Evolutionary conservation across 805 yeast genomes (phyloP).

Genomic region (Yueomyces sinensis): DNA sequence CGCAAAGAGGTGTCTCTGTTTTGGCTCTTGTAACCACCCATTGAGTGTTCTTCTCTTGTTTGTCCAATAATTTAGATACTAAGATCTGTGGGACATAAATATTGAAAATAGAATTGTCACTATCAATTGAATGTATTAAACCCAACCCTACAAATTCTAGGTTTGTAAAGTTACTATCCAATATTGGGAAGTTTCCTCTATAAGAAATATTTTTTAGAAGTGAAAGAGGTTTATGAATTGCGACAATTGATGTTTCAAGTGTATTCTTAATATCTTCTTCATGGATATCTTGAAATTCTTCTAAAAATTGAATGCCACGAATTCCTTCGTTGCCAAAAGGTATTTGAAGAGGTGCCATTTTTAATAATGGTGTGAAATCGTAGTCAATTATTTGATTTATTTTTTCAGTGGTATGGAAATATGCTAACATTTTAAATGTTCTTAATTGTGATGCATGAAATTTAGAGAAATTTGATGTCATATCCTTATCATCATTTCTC

Average conservation of each 20-base stretch:
- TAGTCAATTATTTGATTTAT: conserved; percentile 9
- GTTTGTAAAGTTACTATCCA: conserved; percentile 3
- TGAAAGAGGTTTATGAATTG: conserved; percentile 9
- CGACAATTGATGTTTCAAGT: conserved; percentile 26
- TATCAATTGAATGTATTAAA: conserved; percentile 54
- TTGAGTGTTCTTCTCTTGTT: conserved; percentile 1
- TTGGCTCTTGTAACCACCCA: conserved; percentile 46
- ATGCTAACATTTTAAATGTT: conserved; percentile 34
- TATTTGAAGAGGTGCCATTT: conserved; percentile 28
- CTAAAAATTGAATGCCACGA: conserved; percentile 24
- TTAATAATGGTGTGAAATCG: conserved; percentile 32
- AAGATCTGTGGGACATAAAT: conserved; percentile 41
- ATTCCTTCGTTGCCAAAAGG: conserved; percentile 28
- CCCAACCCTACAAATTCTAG: conserved; percentile 25
- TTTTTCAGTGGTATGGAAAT: conserved; percentile 33
- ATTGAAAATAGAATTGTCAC: conserved; percentile 28
- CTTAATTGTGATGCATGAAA: conserved; percentile 42
- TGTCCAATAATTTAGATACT: background rate
- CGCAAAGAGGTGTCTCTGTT: conserved; percentile 52
- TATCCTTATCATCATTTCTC: background rate
- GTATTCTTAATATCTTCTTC: conserved; percentile 23
- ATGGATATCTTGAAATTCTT: conserved; percentile 21
- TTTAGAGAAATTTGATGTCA: conserved; percentile 13
- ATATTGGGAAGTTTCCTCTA: conserved; percentile 16
- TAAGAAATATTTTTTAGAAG: conserved; percentile 5